These are phyloP conservation scores for Effrenium voratum DNA, from an alignment of 73 alveolate genomes.

Conservation along the genomic window DNA sequence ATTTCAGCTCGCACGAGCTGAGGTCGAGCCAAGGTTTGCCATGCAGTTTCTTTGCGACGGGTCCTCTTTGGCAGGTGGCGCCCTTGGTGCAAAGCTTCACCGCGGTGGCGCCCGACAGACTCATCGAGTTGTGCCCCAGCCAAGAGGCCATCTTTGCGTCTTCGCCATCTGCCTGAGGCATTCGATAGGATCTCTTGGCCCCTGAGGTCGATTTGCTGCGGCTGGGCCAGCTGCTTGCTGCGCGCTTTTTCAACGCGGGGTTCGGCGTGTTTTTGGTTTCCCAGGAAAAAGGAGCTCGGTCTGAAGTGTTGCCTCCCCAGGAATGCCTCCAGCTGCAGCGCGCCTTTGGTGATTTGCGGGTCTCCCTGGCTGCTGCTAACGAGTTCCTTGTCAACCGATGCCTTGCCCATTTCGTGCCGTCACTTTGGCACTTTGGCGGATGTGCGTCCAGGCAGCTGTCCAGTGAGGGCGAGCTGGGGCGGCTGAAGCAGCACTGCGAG, in stretches of 20 bases:
- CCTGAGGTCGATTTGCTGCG: slow-evolving; percentile 43
- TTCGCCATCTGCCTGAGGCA: background rate
- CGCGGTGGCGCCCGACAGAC: background rate
- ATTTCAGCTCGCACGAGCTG: background rate
- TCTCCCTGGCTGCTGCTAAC: background rate
- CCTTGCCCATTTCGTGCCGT: no score
- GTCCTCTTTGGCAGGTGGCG: slow-evolving; percentile 31
- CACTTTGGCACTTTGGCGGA: background rate
- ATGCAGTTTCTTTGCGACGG: background rate
- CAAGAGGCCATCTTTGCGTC: background rate
- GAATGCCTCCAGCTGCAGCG: slow-evolving; percentile 72
- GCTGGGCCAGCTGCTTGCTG: slow-evolving; percentile 55
- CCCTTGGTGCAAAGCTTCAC: slow-evolving; percentile 73
- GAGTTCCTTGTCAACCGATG: background rate
- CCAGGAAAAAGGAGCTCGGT: background rate
- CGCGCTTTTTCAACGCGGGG: slow-evolving; percentile 64
- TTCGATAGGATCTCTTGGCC: background rate
- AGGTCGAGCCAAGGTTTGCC: background rate
- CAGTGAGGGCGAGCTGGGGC: no score
- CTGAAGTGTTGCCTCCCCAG: background rate
- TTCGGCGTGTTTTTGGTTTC: background rate
- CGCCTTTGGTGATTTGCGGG: background rate
- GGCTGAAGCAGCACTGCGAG: no score
- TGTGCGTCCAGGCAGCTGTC: background rate
- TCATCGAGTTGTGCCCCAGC: background rate